These are phyloP conservation scores for Neonectria ditissima DNA, from an alignment of 2,329 filamentous ascomycete genomes.

Conservation along the genomic window DNA sequence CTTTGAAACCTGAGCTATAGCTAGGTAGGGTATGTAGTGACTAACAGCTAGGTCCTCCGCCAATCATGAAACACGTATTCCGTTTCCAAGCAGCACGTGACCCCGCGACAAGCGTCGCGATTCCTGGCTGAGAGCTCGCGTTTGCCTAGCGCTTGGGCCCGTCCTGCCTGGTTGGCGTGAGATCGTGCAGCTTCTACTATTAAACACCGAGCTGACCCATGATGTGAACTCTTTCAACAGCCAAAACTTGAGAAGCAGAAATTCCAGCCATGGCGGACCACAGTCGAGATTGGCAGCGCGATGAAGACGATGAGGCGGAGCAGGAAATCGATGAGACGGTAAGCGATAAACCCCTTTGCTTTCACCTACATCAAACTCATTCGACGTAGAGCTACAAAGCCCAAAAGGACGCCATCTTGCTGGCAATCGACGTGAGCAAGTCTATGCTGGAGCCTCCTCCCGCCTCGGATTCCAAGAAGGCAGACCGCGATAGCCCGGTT, in stretches of 20 bases:
- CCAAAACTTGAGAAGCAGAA: conserved; percentile 26
- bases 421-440: conserved; percentile 90
- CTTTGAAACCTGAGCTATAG: not conserved
- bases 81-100: conserved; percentile 45
- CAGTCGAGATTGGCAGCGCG: conserved; percentile 58
- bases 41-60: conserved; percentile 22
- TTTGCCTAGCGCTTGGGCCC: conserved; percentile 48
- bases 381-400: conserved; percentile 81
- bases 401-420: conserved; percentile 97
- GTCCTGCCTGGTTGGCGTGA: conserved; percentile 35
- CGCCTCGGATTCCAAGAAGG: conserved; percentile 76
- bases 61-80: conserved; percentile 46
- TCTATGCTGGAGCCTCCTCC: conserved; percentile 84
- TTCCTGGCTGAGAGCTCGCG: conserved; percentile 43
- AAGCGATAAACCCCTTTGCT: conserved; percentile 39
- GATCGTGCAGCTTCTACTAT: conserved; percentile 35
- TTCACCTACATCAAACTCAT: conserved; percentile 27
- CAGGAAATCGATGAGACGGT: conserved; percentile 72
- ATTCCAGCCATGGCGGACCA: conserved; percentile 48
- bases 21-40: conserved; percentile 19
- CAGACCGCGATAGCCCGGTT: conserved; percentile 80
- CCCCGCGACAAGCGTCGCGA: conserved; percentile 42
- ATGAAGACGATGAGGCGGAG: conserved; percentile 74
- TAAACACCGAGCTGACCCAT: conserved; percentile 37
- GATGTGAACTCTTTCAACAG: conserved; percentile 27